Base-by-base conservation (phyloP, 768 basidiomycete species). In the Harrya chromipes region DNA sequence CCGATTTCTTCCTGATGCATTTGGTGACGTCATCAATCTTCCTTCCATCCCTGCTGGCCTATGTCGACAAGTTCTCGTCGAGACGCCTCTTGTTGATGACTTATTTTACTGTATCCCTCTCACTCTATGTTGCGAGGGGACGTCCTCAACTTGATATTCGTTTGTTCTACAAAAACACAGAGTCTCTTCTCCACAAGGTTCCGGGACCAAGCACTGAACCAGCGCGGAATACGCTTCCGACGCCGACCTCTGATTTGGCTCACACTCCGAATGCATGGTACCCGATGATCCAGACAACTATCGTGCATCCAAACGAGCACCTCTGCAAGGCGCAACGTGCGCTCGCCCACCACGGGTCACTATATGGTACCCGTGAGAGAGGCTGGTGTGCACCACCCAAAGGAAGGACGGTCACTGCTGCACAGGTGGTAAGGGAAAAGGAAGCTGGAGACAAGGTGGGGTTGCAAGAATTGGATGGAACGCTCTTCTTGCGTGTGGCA, bases 1-100 rank as follows among this genome's bases (percentile, higher is more conserved):
- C 80, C 1, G 82, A 87, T 56, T 87, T 88, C 69, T 79, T 81
- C 70, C 53, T 85, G 17, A 81, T 84, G 76, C 87, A 88, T 58
- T 69, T 87, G 5, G 76, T 87, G 34, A 90, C 86, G 0, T 85
- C 84, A 4, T 72, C 79, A 4, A 58, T 85, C 19, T 85, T 87
- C 71, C 59, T 85, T 23, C 72, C 80, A 0, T 77, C 83, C 1
- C 49, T 82, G 37, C 56, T 75, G 29, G 71, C 71, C 0, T 56
- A 56, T 29, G 64, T 80, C 43, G 55, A 46, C 55, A 60, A 54
- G 44, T 56, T 46, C 17, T 58, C 55, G 6, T 62, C 61, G 62
- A 52, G 61, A 21, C 56, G 59, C 12, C 46, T 64, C n/a, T 42
- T 70, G 1, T 45, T 71, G n/a, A 59, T 57, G 43, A 53, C 62